Evolutionary conservation across 257 asterid species (phyloP).

Genomic region (Lantana camara): DNA sequence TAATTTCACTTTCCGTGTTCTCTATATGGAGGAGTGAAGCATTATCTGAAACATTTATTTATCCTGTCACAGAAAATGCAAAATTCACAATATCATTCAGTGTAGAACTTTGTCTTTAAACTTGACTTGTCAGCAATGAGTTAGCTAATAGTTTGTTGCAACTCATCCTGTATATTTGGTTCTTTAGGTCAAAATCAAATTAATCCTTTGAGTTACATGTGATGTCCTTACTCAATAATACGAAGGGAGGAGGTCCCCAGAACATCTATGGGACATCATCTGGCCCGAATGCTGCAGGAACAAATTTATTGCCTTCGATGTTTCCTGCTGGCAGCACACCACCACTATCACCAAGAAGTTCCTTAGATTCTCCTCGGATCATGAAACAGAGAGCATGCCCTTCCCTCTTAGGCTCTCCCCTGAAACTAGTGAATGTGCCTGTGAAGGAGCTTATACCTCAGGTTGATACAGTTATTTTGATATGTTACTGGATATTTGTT

Average conservation of each 20-base stretch:
- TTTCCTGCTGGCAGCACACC: constrained; percentile 99
- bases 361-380: constrained; percentile 92
- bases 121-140: constrained; percentile 9
- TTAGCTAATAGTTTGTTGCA: constrained; percentile 28
- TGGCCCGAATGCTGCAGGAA: constrained; percentile 59
- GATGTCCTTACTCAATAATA: constrained; percentile 79
- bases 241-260: constrained; percentile 80
- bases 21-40: neutral
- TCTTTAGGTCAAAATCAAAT: constrained; percentile 4
- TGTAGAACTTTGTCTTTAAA: constrained; percentile 2
- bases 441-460: constrained; percentile 94
- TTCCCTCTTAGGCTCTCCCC: constrained; percentile 81
- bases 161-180: constrained; percentile 6
- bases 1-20: neutral
- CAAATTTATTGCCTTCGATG: constrained; percentile 90
- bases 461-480: constrained; percentile 48
- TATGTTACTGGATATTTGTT: constrained; percentile 9
- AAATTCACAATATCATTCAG: neutral
- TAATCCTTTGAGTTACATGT: constrained; percentile 51
- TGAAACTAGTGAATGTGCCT: constrained; percentile 83
- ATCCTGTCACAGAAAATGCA: neutral
- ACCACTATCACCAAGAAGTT: constrained; percentile 98
- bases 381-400: constrained; percentile 87
- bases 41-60: neutral
- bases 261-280: constrained; percentile 68